Evolutionary conservation across 1,139 yeast species (phyloP).

Genomic region (Sugiyamaella novakii): DNA sequence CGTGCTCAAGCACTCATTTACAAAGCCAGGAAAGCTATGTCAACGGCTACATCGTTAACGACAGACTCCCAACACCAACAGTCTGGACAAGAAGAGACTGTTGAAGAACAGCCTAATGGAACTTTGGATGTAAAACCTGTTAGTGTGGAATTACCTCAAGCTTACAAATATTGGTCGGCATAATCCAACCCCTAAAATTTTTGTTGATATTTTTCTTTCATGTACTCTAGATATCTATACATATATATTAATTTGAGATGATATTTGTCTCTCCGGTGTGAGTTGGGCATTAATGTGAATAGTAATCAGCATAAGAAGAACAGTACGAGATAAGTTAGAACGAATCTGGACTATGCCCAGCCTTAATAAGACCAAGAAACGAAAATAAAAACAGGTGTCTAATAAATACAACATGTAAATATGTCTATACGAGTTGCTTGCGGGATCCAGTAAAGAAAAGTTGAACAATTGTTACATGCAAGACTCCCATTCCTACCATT

Average conservation of each 20-base stretch:
- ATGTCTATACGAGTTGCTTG: constrained; percentile 12
- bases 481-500: constrained; percentile 82
- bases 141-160: constrained; percentile 75
- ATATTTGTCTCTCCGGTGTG: too few relatives aligned
- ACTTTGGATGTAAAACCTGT: constrained; percentile 56
- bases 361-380: background rate
- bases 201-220: background rate
- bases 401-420: too few relatives aligned
- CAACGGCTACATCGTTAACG: constrained; percentile 29
- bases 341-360: too few relatives aligned
- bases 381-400: background rate
- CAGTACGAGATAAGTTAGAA: too few relatives aligned
- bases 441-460: constrained; percentile 57
- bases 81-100: constrained; percentile 1
- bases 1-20: constrained; percentile 28
- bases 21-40: constrained; percentile 32
- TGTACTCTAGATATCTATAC: constrained; percentile 14
- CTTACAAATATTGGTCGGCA: constrained; percentile 83
- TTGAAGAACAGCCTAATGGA: constrained; percentile 4
- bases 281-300: too few relatives aligned
- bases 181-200: constrained; percentile 25
- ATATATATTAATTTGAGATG: constrained; percentile 1
- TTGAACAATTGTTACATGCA: constrained; percentile 83
- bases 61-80: constrained; percentile 12
- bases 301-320: too few relatives aligned